Evolutionary conservation across 371 early-diverging fungal species (phyloP).

Genomic region (Mucor irregularis): DNA sequence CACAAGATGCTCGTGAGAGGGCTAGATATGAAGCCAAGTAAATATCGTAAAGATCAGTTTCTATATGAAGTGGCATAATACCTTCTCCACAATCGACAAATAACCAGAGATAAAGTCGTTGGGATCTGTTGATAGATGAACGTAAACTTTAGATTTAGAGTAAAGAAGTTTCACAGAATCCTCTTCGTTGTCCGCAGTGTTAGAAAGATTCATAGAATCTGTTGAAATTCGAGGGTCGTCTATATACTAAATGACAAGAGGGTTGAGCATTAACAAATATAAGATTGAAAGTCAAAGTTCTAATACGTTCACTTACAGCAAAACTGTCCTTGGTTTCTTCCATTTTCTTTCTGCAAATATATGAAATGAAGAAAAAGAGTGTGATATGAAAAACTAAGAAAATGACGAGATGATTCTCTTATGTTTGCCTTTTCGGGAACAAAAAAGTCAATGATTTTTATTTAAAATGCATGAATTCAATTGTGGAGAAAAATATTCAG

Average conservation of each 20-base stretch:
- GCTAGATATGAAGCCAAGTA: slow-evolving; percentile 12
- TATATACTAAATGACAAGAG: background rate
- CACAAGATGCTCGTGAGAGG: slow-evolving; percentile 32
- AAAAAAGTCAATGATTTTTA: no score
- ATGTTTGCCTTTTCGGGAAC: no score
- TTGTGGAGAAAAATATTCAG: no score
- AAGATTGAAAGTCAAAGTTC: no score
- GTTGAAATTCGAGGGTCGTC: slow-evolving; percentile 11
- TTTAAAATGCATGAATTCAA: no score
- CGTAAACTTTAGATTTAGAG: slow-evolving; percentile 53
- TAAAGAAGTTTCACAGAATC: slow-evolving; percentile 35
- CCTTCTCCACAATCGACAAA: slow-evolving; percentile 45
- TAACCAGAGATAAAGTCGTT: slow-evolving; percentile 43
- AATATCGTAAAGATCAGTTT: background rate
- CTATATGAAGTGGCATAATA: background rate
- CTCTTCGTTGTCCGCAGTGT: background rate
- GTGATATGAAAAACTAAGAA: no score
- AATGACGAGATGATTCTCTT: no score
- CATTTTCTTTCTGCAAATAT: no score
- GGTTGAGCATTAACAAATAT: no score
- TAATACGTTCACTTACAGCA: background rate
- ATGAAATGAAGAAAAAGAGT: background rate
- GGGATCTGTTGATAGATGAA: slow-evolving; percentile 39
- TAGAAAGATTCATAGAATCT: background rate
- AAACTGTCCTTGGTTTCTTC: background rate